Evolutionary conservation across 2,329 filamentous ascomycete genomes (phyloP).

Genomic region (Trichophyton schoenleinii): DNA sequence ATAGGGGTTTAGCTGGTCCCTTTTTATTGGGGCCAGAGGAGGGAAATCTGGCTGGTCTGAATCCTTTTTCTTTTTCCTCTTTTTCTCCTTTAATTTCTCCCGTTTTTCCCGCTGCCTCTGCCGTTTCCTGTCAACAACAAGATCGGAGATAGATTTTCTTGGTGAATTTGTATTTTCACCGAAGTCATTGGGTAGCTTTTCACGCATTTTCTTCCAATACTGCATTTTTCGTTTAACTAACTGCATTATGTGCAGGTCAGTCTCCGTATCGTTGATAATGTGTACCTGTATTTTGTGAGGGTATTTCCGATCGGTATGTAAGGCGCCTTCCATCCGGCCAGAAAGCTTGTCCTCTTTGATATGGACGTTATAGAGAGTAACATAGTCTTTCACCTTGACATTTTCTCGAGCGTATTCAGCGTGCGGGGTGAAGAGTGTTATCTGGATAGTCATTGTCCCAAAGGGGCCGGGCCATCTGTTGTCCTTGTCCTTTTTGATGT

Average conservation of each 20-base stretch:
- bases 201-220: slow-evolving; percentile 45
- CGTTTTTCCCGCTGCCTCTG: slow-evolving; percentile 17
- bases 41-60: slow-evolving; percentile 1
- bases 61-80: slow-evolving; percentile 20
- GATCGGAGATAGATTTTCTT: slow-evolving; percentile 6
- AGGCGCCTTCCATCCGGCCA: slow-evolving; percentile 54
- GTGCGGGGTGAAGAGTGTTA: slow-evolving; percentile 61
- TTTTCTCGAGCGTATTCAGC: slow-evolving; percentile 44
- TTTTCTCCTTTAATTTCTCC: slow-evolving; percentile 18
- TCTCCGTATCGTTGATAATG: slow-evolving; percentile 38
- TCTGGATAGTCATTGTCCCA: slow-evolving; percentile 57
- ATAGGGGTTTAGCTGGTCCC: slow-evolving; percentile 27
- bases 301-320: slow-evolving; percentile 49
- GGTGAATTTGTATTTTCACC: slow-evolving; percentile 15
- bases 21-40: slow-evolving; percentile 12
- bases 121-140: slow-evolving; percentile 23
- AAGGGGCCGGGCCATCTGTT: slow-evolving; percentile 58
- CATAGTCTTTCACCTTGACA: slow-evolving; percentile 48
- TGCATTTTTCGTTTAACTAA: slow-evolving; percentile 51
- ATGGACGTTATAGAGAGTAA: slow-evolving; percentile 60
- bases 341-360: slow-evolving; percentile 46
- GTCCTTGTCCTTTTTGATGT: slow-evolving; percentile 28
- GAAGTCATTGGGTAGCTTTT: slow-evolving; percentile 21
- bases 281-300: slow-evolving; percentile 47
- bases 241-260: slow-evolving; percentile 36